phyloP scores from a whole-genome alignment of 768 basidiomycete genomes.

The Clathrus columnatus region DNA sequence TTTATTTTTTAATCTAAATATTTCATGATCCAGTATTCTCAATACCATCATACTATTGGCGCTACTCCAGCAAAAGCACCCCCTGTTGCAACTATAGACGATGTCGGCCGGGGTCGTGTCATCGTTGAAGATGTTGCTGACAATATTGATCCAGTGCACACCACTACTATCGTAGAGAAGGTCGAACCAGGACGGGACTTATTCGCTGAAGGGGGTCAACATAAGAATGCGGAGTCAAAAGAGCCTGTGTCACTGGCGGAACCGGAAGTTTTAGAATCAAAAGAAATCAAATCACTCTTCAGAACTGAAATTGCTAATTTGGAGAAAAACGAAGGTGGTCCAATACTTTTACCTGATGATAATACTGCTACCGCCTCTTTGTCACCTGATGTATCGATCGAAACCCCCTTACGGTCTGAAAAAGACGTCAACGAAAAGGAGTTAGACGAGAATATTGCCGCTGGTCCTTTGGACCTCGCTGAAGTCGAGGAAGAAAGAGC shows the following conservation, averaged over 20 bases:
- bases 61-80: slow-evolving; percentile 31
- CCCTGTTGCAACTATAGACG: slow-evolving; percentile 39
- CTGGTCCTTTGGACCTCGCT: slow-evolving; percentile 23
- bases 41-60: slow-evolving; percentile 34
- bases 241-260: slow-evolving; percentile 12
- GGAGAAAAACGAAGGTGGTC: slow-evolving; percentile 11
- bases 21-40: slow-evolving; percentile 40
- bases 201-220: slow-evolving; percentile 43
- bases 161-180: slow-evolving; percentile 38
- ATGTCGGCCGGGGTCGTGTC: slow-evolving; percentile 44
- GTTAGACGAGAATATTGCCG: neutral
- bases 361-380: neutral
- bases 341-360: neutral
- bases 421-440: neutral
- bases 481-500: slow-evolving; percentile 28
- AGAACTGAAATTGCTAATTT: neutral
- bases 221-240: slow-evolving; percentile 41
- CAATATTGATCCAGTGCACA: slow-evolving; percentile 20
- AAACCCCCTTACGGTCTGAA: neutral
- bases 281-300: slow-evolving; percentile 30
- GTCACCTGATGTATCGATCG: neutral
- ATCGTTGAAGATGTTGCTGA: slow-evolving; percentile 39
- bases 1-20: neutral
- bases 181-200: slow-evolving; percentile 70
- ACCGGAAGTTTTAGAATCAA: slow-evolving; percentile 23